Base-by-base conservation (phyloP, 352 stramenopile species). In the Phytophthora citricola region DNA sequence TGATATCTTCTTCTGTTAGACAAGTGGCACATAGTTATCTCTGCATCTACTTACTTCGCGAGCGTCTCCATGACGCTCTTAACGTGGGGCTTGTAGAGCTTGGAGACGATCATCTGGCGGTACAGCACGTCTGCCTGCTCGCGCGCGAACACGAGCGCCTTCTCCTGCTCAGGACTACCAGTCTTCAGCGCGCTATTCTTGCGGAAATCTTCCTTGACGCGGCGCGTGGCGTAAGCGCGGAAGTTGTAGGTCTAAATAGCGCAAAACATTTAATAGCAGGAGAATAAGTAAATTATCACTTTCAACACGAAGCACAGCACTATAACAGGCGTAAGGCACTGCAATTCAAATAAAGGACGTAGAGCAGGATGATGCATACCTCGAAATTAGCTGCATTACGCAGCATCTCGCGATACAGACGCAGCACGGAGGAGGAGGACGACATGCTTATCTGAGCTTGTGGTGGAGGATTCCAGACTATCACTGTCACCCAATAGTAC, bases 141-240 rank as follows among this genome's bases (percentile, higher is more conserved):
- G 17, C 63, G 65, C 26, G 69, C 85, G 27, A 75, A 60, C 22
- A 43, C 69, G 2, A 93, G 59, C 32, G 75, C 76, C 63, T 83
- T 47, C 60, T 90, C 36, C 60, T 89, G 82, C 50, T 90, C 85
- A 1, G 62, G 45, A 39, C 79, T 85, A 39, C 72, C 83, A 4
- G 52, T 24, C 29, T 73, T 26, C 3, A 93, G 69, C 11, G 56
- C 44, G 62, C 80, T 84, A 64, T 91, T 81, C 74, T 85, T 86
- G 66, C 67, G 85, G 60, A 93, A 93, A n/a, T 91, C 82, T 45
- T 90, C 79, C 58, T 84, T 85, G 51, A 93, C 69, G 60, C 85
- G 85, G 38, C 82, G 81, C 38, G 74, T 55, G 27, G 81, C 77
- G 67, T 93, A 93, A 55, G 71, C 74, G 50, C 85, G 81, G 75